Base-by-base conservation (phyloP, 2,329 filamentous ascomycete genomes). In the Neonectria punicea region DNA sequence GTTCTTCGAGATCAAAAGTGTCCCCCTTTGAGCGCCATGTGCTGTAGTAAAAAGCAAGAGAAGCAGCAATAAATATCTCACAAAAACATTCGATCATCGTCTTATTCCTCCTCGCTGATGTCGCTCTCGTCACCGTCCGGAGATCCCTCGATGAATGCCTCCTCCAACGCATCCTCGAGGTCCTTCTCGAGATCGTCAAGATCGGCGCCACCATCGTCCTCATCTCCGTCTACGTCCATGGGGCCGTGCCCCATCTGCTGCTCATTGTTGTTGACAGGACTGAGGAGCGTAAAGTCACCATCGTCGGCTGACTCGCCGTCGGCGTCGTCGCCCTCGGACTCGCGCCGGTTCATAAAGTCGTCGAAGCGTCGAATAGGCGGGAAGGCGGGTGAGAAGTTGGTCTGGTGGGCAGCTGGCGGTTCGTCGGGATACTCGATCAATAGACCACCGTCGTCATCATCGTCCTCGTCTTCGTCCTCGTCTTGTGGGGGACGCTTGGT, bases 51-150 rank as follows among this genome's bases (percentile, higher is more conserved):
- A 34, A 34, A 60, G 10, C 28, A 10, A 44, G 11, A 43, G 16
- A 54, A 60, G 30, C 34, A 47, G 32, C 32, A 22, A 22, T 55
- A 43, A 2, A 44, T 46, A 61, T 28, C 16, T 46, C 59, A 34
- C 13, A 50, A 51, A n/a, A 55, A 50, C 32, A 54, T 14, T 18
- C 34, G 20, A 53, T 20, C 36, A n/a, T 13, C 4, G 28, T 6
- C 22, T 68, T 78, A 90, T 74, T 90, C 89, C 75, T 90, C 89
- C 74, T 90, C 89, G 69, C 89, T 90, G 58, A 90, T 88, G 70
- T 89, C 87, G 69, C 88, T 90, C 76, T 90, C 88, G 57, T 88
- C 87, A 43, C 82, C 84, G 28, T 84, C 82, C 30, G 83, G 80
- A 65, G 80, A 84, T 39, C 82, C 85, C 28, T 84, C 81, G 65